Evolutionary conservation across 441 rosid species (phyloP), one percentile per base, ranked within the genome.

Genomic region (Erysimum pusillum): DNA sequence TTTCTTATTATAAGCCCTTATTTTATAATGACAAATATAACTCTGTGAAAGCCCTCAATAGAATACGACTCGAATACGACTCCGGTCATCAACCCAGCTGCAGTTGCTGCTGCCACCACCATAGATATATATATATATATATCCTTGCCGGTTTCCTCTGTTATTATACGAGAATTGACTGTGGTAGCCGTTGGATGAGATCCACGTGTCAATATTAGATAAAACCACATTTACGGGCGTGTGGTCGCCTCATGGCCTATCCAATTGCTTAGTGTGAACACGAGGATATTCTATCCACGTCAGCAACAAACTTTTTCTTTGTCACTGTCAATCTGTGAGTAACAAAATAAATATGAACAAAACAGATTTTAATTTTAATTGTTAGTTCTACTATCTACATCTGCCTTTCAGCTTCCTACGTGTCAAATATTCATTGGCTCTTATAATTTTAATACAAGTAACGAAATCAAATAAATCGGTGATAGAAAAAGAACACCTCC

Each of bases 181-280:
- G 4, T 63, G 38, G 39, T 0, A 38, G 6, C 86, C 86, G 89
- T 84, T 63, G 63, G 81, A 90, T 84, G 14, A 46, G 12, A 4
- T 0, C 10, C 31, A 14, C 22, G 18, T 85, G 81, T 76, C 77
- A n/a, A 74, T 69, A 38, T 1, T 0, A 1, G 25, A 61, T 51
- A n/a, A 1, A 7, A 14, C 32, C 87, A 80, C 70, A 64, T 76
- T 59, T 9, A 4, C 15, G 1, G 84, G 89, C 89, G 85, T 86
- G 95, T 90, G 93, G 84, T 20, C 22, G 13, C 28, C 95, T 79
- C 89, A 83, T 85, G 90, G 73, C n/a, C 18, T 73, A 75, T 82
- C 83, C 74, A 73, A 60, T 63, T 51, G 60, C 8, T 10, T 2
- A 10, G 51, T 31, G n/a, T 34, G 67, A 51, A 76, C 63, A 35